These are phyloP conservation scores for Sporothrix mexicana DNA, from an alignment of 2,329 filamentous ascomycete species.

Conservation along the genomic window DNA sequence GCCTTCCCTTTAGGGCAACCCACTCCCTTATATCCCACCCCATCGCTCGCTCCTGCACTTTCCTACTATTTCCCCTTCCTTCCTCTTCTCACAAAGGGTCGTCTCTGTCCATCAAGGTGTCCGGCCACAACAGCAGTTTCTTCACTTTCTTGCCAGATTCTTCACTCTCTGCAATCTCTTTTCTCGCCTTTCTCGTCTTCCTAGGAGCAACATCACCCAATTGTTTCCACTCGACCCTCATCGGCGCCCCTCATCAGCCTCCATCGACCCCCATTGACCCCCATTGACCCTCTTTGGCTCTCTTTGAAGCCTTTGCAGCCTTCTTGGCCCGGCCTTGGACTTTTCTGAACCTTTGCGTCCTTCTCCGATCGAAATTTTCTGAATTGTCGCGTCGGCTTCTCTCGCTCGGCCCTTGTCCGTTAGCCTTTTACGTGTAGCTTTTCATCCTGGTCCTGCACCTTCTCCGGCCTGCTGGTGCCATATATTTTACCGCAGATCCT, in stretches of 20 bases:
- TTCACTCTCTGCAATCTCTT: neutral
- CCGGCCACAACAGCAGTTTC: constrained; percentile 19
- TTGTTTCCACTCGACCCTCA: constrained; percentile 13
- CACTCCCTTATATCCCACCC: neutral
- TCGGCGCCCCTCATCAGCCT: constrained; percentile 11
- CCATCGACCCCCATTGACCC: constrained; percentile 6
- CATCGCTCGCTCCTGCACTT: neutral
- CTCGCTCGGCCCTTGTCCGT: neutral
- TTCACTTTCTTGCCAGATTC: constrained; percentile 3
- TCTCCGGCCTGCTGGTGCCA: constrained; percentile 4
- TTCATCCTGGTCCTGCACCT: neutral
- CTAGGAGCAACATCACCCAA: neutral
- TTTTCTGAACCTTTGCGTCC: constrained; percentile 3
- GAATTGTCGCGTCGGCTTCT: neutral
- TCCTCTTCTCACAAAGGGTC: neutral
- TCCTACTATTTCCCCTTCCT: neutral
- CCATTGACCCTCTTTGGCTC: neutral
- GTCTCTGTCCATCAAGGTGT: constrained; percentile 26
- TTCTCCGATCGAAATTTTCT: neutral
- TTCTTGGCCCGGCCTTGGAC: neutral
- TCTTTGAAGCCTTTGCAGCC: neutral
- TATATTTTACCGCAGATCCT: constrained; percentile 30
- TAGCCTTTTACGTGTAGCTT: neutral
- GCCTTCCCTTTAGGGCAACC: constrained; percentile 19
- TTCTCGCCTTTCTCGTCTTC: no score